Evolutionary conservation across 139 green algal genomes (phyloP), one percentile per base, ranked within the genome.

Genomic region (Desmodesmus armatus): DNA sequence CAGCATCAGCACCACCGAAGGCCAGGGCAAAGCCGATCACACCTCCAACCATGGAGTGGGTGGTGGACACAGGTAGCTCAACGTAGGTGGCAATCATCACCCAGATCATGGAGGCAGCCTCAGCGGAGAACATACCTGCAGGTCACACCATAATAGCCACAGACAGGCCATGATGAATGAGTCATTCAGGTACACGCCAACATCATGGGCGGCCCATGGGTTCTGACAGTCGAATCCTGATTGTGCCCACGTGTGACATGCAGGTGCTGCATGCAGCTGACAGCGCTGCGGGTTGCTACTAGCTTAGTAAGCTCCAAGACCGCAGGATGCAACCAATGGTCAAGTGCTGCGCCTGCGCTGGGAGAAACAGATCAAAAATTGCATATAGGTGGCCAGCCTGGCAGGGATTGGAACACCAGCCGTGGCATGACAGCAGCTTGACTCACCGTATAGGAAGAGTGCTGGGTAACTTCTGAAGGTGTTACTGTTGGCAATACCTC

Each of bases 11-110:
- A 0, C 88, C 88, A 41, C 88, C 88, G 63, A 82, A 92, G 66
- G 89, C 88, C 17, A 92, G 71, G 0, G 80, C 79, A 66, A 92
- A 92, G 19, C 89, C 87, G n/a, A 92, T 62, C 21, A 92, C 75
- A 3, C 85, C 87, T 2, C 89, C 89, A 66, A 90, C 87, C 21
- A 90, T 91, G 63, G 90, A 92, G 88, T 95, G 93, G 19, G 93
- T 96, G 25, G 91, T 94, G 31, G 88, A 94, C 40, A 96, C 93
- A 4, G 91, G 89, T 49, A 94, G 85, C 74, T 89, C 85, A 60
- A 90, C 53, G 84, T 90, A 89, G 27, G 91, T 92, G 25, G 93
- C 93, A 1, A 96, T 1, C 39, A 92, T 62, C 55, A 94, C 79
- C 89, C 86, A 91, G 2, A 84, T 75, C 63, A 85, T 85, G 19